Conservation (phyloP, 495 filamentous ascomycete species). For the Podospora didyma region DNA sequence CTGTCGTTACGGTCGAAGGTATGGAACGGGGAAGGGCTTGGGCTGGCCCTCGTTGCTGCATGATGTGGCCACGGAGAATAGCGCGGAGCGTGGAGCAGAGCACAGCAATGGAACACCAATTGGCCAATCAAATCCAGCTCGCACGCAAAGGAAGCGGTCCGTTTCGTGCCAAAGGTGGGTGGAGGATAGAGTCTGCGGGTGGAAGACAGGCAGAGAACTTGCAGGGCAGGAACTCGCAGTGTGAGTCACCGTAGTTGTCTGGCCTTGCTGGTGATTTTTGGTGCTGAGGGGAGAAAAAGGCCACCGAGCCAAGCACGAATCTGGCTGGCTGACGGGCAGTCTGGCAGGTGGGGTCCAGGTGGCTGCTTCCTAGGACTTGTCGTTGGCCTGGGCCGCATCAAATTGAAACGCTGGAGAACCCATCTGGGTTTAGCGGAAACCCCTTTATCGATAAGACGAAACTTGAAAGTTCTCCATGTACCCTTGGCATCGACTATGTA, state of each 20-base stretch:
- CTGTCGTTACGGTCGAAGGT: background rate
- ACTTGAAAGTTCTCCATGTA: slow-evolving; percentile 10
- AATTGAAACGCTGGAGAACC: slow-evolving; percentile 11
- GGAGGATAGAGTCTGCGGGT: background rate
- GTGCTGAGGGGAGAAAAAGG: background rate
- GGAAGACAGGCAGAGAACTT: background rate
- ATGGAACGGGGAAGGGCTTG: background rate
- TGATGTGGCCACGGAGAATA: slow-evolving; percentile 1
- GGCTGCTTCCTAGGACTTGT: background rate
- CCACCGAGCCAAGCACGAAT: background rate
- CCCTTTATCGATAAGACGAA: slow-evolving; percentile 16
- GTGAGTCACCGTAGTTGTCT: slow-evolving; percentile 1
- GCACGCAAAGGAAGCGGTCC: slow-evolving; percentile 18
- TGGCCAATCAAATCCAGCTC: slow-evolving; percentile 21
- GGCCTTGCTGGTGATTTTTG: no score
- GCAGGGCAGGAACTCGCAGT: background rate
- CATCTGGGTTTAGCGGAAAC: slow-evolving; percentile 8
- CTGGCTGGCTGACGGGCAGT: background rate
- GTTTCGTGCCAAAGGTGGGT: slow-evolving; percentile 12
- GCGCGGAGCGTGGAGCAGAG: slow-evolving; percentile 7
- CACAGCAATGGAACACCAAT: slow-evolving; percentile 22
- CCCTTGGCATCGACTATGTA: slow-evolving; percentile 15
- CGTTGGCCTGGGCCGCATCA: slow-evolving; percentile 5
- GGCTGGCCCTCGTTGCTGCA: slow-evolving; percentile 11
- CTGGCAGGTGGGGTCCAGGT: background rate